Percentiles rank a stretch among this genome's conserved stretches.
Conservation (phyloP, 352 stramenopile species). For the Aphanomyces astaci region DNA sequence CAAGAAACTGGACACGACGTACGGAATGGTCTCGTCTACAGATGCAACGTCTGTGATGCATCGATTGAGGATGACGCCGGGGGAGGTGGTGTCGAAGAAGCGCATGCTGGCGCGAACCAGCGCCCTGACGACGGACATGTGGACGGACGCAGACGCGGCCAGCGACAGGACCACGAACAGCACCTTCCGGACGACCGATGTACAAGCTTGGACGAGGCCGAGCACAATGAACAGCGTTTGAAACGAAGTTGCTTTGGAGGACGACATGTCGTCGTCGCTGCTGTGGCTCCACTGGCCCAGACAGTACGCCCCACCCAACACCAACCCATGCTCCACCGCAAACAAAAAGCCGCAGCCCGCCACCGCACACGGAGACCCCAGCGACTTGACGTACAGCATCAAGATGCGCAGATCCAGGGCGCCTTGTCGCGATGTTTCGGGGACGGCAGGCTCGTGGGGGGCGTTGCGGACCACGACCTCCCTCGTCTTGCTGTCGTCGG, state of each 20-base stretch:
- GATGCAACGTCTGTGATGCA: constrained; percentile 15
- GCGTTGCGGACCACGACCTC: no score
- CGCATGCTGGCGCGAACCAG: constrained; percentile 4
- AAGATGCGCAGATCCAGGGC: background rate
- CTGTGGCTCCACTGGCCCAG: background rate
- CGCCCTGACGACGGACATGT: background rate
- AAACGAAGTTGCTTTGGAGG: no score
- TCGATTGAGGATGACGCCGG: constrained; percentile 8
- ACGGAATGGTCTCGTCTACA: constrained; percentile 10
- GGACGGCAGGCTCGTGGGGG: background rate
- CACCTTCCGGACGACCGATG: background rate
- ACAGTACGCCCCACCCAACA: background rate
- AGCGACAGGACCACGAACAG: constrained; percentile 13
- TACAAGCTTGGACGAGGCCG: background rate
- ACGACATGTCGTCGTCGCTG: background rate
- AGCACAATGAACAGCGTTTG: background rate
- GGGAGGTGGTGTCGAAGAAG: constrained; percentile 9
- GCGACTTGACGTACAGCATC: background rate
- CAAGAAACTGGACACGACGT: background rate
- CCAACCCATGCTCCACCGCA: background rate
- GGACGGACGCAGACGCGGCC: background rate
- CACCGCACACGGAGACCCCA: background rate
- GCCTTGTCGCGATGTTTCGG: background rate
- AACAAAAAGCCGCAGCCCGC: background rate
- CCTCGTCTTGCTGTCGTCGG: background rate